Percentiles rank a stretch among this genome's conserved stretches.
Conservation (phyloP, 805 yeast species). For the Candida ovalis region DNA sequence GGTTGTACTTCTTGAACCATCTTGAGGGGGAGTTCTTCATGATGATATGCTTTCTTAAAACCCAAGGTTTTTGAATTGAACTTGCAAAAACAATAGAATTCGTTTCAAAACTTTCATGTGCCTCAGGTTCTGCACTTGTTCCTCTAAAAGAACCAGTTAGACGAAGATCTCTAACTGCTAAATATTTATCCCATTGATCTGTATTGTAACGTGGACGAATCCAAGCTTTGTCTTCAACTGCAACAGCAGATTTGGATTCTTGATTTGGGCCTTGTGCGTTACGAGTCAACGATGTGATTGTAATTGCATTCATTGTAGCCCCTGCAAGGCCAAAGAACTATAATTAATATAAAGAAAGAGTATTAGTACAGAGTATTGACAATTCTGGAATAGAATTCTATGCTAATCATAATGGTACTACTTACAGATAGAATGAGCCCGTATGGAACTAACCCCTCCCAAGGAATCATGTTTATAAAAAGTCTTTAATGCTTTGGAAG, state of each 20-base stretch:
- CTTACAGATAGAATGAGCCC: slow-evolving; percentile 51
- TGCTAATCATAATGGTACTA: slow-evolving; percentile 6
- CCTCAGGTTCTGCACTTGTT: slow-evolving; percentile 60
- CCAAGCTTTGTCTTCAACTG: slow-evolving; percentile 41
- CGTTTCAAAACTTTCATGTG: slow-evolving; percentile 78
- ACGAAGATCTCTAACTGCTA: slow-evolving; percentile 71
- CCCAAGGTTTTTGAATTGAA: slow-evolving; percentile 33
- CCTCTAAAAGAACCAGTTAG: slow-evolving; percentile 73
- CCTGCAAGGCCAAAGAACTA: slow-evolving; percentile 52
- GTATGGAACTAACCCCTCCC: slow-evolving; percentile 64
- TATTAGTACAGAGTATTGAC: slow-evolving; percentile 1
- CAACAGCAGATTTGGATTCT: slow-evolving; percentile 37
- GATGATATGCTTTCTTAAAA: slow-evolving; percentile 35
- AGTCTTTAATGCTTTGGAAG: no score
- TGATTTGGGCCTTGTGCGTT: slow-evolving; percentile 33
- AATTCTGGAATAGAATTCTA: no score
- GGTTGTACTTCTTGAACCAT: slow-evolving; percentile 33
- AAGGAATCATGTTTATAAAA: slow-evolving; percentile 50
- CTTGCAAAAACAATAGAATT: slow-evolving; percentile 43
- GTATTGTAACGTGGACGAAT: slow-evolving; percentile 51
- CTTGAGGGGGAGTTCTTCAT: slow-evolving; percentile 37
- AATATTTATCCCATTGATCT: slow-evolving; percentile 51
- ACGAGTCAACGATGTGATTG: slow-evolving; percentile 28
- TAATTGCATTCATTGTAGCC: slow-evolving; percentile 38
- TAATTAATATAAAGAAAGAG: neutral